Conservation (phyloP, 129 eudicot species). For the Flaveria bidentis region DNA sequence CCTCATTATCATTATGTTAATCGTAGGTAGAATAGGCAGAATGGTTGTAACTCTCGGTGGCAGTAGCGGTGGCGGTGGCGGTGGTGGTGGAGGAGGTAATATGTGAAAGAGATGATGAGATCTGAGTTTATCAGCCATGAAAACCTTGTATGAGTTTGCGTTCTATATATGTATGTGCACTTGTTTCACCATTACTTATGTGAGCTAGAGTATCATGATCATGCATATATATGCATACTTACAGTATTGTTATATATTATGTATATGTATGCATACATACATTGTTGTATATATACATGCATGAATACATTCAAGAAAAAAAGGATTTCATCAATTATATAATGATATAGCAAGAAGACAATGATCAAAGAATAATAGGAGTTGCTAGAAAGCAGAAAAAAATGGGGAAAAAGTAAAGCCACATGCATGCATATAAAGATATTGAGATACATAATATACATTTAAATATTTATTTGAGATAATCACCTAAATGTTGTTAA, state of each 20-base stretch:
- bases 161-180: background rate
- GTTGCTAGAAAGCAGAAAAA: slow-evolving; percentile 7
- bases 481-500: too few species aligned
- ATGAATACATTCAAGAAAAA: background rate
- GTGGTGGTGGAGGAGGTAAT: slow-evolving; percentile 37
- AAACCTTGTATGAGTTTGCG: background rate
- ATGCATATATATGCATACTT: too few species aligned
- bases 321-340: background rate
- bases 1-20: background rate
- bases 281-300: background rate
- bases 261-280: background rate
- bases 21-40: slow-evolving; percentile 30
- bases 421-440: background rate
- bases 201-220: background rate
- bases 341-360: background rate
- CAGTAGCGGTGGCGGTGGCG: background rate
- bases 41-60: slow-evolving; percentile 15
- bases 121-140: background rate
- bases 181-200: background rate
- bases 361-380: background rate
- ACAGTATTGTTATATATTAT: too few species aligned
- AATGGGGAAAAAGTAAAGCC: background rate
- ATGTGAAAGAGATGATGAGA: background rate
- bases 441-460: background rate
- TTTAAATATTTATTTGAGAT: too few species aligned